Base-by-base conservation (phyloP, 768 basidiomycete species). In the Boletus subparvulus region DNA sequence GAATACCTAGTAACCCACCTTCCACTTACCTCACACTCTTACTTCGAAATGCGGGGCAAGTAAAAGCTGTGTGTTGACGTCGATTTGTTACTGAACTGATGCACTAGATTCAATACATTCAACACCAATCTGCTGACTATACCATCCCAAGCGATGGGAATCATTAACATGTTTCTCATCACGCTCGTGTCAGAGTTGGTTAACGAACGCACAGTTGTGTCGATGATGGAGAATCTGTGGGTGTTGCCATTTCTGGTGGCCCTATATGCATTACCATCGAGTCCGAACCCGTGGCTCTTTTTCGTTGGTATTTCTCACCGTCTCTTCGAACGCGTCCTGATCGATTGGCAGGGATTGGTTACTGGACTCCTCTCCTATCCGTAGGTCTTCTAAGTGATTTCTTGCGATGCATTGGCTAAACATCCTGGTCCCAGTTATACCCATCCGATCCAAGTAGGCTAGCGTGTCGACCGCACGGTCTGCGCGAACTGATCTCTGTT, bases 101-200 rank as follows among this genome's bases (percentile, higher is more conserved):
- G 13, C 2, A 45, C 1, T 49, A 83, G 85, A 11, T 88, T 86
- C 66, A 72, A 69, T 49, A 87, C 85, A 6, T 82, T 86, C 65
- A 64, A 78, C 43, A 81, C 81, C 19, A 88, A 86, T 65, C 70
- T 88, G 36, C 71, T 88, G 26, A 79, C 78, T 6, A 86, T 88
- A 53, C 86, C 85, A 0, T 79, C 76, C 2, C 76, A 75, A 3
- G 75, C 82, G 11, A 69, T 77, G 0, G 80, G 79, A 8, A 83
- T 85, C 42, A 45, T 84, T 21, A 78, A 76, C 9, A 84, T 84
- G 78, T 76, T 82, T 33, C 56, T 66, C 26, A 73, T 85, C 39
- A 76, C 82, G 0, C 61, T 82, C 32, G 52, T 81, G 13, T 84
- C 84, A 3, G 83, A 85, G 56, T 67, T 68, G 3, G 68, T 86